These are phyloP conservation scores for Sphagnum contortum DNA, from an alignment of 225 moss, liverwort and hornwort species.

Conservation along the genomic window DNA sequence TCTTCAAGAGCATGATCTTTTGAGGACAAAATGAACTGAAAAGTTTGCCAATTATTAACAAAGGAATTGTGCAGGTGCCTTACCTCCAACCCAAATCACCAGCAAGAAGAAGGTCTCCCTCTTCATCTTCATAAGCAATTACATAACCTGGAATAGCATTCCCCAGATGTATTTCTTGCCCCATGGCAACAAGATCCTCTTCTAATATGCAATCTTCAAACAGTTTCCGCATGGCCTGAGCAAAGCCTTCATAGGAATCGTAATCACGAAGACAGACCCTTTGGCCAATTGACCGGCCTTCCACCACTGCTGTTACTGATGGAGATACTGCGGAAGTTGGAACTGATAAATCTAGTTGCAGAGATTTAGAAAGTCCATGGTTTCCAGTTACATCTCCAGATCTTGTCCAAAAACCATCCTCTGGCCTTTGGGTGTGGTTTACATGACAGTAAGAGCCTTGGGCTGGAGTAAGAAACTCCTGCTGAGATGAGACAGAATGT, in stretches of 20 bases:
- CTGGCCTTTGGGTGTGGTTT: conserved; percentile 1
- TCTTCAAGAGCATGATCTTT: too few species aligned
- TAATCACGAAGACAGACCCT: conserved; percentile 32
- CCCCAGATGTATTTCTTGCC: conserved; percentile 23
- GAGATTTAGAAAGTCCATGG: conserved; percentile 1
- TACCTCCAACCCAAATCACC: conserved; percentile 59
- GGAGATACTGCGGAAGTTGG: conserved; percentile 13
- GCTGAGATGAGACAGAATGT: conserved; percentile 22
- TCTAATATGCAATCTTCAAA: conserved; percentile 18
- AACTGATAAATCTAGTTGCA: conserved; percentile 27
- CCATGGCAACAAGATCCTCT: conserved; percentile 13
- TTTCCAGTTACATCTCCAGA: conserved; percentile 1
- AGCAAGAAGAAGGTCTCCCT: conserved; percentile 48
- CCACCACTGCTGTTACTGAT: conserved; percentile 33
- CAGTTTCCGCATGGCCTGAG: conserved; percentile 31
- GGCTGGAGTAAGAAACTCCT: conserved; percentile 29
- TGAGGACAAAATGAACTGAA: too few species aligned
- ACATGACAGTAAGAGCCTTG: not conserved
- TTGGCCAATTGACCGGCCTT: conserved; percentile 35
- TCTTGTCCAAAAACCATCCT: not conserved
- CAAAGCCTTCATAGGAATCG: conserved; percentile 37
- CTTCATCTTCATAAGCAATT: conserved; percentile 52
- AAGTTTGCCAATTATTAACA: too few species aligned
- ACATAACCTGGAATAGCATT: conserved; percentile 49
- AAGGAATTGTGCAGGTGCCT: not conserved